A percentile compares a stretch with the other conserved stretches of the same genome.
Conservation (phyloP, 176 grass and related monocot genomes). For the Zoysia japonica region DNA sequence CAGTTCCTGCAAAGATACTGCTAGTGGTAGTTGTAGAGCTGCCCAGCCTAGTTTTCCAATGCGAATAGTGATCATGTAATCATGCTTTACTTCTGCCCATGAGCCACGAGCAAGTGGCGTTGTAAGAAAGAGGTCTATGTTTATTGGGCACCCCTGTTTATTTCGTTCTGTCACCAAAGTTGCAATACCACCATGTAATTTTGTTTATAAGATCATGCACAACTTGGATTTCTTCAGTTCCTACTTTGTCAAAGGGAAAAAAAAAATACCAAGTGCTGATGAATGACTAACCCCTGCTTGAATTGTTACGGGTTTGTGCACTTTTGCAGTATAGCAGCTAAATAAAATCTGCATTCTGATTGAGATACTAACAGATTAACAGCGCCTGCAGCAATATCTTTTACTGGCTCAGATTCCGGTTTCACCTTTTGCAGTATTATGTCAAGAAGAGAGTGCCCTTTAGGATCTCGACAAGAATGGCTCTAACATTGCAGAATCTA, state of each 20-base stretch:
- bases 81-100: constrained; percentile 20
- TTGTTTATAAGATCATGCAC: not conserved
- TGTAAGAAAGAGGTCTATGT: too few relatives aligned
- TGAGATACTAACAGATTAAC: not conserved
- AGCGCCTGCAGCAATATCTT: not conserved
- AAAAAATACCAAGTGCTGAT: not conserved
- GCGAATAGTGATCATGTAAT: constrained; percentile 7
- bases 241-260: not conserved
- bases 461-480: not conserved
- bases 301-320: not conserved
- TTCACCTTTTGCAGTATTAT: not conserved
- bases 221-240: not conserved
- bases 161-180: too few relatives aligned
- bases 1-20: constrained; percentile 17
- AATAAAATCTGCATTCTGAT: not conserved
- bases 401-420: not conserved
- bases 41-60: constrained; percentile 7
- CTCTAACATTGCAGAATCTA: constrained; percentile 1
- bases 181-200: constrained; percentile 22
- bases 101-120: too few relatives aligned
- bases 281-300: not conserved
- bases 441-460: not conserved
- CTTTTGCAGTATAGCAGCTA: not conserved
- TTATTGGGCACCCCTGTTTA: too few relatives aligned
- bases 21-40: not conserved